phyloP scores from a whole-genome alignment of 805 yeast genomes.

The Wickerhamiella galacta region DNA sequence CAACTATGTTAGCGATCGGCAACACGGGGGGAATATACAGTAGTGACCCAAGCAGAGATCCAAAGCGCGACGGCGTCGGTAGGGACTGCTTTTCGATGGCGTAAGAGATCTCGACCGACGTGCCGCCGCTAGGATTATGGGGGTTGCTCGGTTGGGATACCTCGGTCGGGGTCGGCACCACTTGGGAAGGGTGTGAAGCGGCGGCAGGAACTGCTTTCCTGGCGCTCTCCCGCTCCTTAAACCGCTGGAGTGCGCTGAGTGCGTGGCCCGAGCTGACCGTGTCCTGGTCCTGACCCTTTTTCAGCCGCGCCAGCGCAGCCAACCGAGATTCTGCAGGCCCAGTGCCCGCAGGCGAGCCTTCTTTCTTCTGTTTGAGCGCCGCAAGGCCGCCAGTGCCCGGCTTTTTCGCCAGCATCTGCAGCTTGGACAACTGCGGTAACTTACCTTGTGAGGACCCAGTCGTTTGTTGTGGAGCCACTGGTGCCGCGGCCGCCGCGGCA shows the following conservation, averaged over 20 bases:
- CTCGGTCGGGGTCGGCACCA: not conserved
- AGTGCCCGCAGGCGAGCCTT: not conserved
- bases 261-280: too few species aligned
- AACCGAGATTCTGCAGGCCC: not conserved
- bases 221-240: too few species aligned
- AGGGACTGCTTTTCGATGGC: not conserved
- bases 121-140: not conserved
- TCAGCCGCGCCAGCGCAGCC: slow-evolving; percentile 6
- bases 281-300: too few species aligned
- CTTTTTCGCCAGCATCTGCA: slow-evolving; percentile 4
- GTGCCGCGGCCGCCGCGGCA: slow-evolving; percentile 2
- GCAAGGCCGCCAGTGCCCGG: slow-evolving; percentile 3
- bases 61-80: slow-evolving; percentile 5
- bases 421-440: slow-evolving; percentile 5
- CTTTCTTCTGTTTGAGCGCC: not conserved
- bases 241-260: too few species aligned
- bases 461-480: not conserved
- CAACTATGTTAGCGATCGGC: slow-evolving; percentile 11
- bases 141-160: too few species aligned
- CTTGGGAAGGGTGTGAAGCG: not conserved
- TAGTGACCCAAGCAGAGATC: slow-evolving; percentile 3
- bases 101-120: not conserved
- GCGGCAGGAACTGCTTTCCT: not conserved
- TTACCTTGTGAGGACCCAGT: slow-evolving; percentile 13
- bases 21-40: not conserved